Evolutionary conservation across 768 basidiomycete species (phyloP).

Genomic region (Gelatoporia subvermispora): DNA sequence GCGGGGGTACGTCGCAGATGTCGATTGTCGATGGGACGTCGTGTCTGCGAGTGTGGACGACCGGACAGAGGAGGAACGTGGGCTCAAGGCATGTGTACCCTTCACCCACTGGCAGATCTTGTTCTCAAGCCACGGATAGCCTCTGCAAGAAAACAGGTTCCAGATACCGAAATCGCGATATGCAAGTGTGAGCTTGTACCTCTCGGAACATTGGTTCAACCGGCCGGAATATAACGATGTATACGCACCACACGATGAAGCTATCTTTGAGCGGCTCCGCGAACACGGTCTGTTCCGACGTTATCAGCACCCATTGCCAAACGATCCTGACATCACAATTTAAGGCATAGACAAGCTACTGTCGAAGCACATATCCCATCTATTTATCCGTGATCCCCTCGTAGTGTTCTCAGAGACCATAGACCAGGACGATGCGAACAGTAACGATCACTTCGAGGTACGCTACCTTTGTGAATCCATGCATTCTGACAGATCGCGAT

Average conservation of each 20-base stretch:
- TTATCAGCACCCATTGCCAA: neutral
- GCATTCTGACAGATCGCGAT: neutral
- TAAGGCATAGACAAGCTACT: conserved; percentile 82
- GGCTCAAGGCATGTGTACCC: conserved; percentile 55
- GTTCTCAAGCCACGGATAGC: conserved; percentile 42
- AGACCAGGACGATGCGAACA: conserved; percentile 81
- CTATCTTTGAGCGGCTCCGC: conserved; percentile 66
- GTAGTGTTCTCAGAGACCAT: conserved; percentile 94
- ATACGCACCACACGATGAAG: conserved; percentile 70
- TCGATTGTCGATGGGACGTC: conserved; percentile 98
- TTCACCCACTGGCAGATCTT: conserved; percentile 4
- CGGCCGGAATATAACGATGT: conserved; percentile 94
- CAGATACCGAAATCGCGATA: conserved; percentile 95
- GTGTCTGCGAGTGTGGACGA: conserved; percentile 99
- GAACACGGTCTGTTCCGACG: conserved; percentile 58
- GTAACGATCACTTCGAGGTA: conserved; percentile 96
- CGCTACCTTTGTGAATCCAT: conserved; percentile 5
- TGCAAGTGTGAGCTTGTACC: conserved; percentile 91
- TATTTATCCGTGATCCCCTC: conserved; percentile 96
- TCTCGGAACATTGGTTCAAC: conserved; percentile 83
- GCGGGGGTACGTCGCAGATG: conserved; percentile 92
- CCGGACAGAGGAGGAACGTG: conserved; percentile 92
- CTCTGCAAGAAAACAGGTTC: conserved; percentile 67
- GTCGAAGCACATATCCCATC: conserved; percentile 87
- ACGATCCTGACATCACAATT: neutral